Evolutionary conservation across 257 asterid genomes (phyloP).

Genomic region (Knoxia roxburghii): DNA sequence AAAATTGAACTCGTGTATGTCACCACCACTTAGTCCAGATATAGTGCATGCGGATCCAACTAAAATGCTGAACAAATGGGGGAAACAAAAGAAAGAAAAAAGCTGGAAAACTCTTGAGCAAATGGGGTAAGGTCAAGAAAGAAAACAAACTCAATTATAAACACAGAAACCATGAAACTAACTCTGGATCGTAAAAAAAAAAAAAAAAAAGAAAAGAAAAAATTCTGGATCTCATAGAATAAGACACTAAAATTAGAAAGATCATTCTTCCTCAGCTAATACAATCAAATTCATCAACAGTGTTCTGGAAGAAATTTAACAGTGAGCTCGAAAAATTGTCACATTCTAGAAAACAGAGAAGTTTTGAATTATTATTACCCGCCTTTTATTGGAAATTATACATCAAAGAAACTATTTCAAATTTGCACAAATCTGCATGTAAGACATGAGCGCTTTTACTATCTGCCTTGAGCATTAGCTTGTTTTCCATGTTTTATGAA

Average conservation of each 20-base stretch:
- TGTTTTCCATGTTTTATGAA: background rate
- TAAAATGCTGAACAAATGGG: no score
- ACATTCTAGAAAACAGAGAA: background rate
- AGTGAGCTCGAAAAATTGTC: background rate
- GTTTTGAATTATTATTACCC: background rate
- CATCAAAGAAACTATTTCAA: background rate
- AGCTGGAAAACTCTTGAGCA: background rate
- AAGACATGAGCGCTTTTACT: background rate
- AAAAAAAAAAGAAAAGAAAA: no score
- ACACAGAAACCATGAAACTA: background rate
- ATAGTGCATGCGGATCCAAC: no score
- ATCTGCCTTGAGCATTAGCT: background rate
- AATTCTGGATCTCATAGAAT: background rate
- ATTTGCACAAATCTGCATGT: background rate
- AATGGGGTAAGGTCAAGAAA: background rate
- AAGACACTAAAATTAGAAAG: background rate
- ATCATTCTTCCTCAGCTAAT: background rate
- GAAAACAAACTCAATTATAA: background rate
- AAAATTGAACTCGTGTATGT: background rate
- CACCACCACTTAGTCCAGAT: background rate
- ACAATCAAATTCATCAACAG: background rate
- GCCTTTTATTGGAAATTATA: background rate
- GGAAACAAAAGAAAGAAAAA: background rate
- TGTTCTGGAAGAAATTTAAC: background rate
- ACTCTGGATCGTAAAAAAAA: no score